phyloP scores from a whole-genome alignment of 1,139 yeast genomes.

The Geotrichum citri-aurantii region DNA sequence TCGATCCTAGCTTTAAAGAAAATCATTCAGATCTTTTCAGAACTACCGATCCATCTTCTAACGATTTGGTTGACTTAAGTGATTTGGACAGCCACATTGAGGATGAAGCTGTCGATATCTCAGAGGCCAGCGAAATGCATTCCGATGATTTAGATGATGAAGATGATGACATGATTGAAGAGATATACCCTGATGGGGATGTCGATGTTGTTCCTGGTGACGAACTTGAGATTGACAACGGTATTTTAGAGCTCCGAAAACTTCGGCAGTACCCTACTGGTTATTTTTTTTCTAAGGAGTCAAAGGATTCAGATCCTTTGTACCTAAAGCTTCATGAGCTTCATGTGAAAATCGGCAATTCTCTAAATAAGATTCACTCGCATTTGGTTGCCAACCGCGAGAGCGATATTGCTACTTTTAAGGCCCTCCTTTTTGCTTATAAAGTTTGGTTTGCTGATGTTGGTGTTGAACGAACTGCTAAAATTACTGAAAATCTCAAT shows the following conservation, averaged over 20 bases:
- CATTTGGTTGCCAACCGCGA: conserved; percentile 48
- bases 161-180: conserved; percentile 26
- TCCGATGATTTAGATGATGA: conserved; percentile 12
- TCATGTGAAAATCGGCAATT: conserved; percentile 58
- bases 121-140: conserved; percentile 13
- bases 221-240: conserved; percentile 36
- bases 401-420: conserved; percentile 66
- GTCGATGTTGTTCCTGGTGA: conserved; percentile 24
- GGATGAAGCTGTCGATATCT: conserved; percentile 15
- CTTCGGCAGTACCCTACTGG: conserved; percentile 39
- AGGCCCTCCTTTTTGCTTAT: conserved; percentile 58
- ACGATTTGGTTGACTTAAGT: conserved; percentile 12
- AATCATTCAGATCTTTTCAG: conserved; percentile 23
- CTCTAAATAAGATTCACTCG: conserved; percentile 55
- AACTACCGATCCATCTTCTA: conserved; percentile 26
- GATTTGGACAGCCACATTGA: conserved; percentile 15
- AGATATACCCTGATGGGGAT: conserved; percentile 38
- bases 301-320: conserved; percentile 38
- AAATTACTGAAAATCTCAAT: conserved; percentile 45
- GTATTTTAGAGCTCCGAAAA: conserved; percentile 30
- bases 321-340: conserved; percentile 59
- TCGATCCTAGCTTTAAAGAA: conserved; percentile 55
- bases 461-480: conserved; percentile 66
- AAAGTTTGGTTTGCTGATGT: conserved; percentile 83
- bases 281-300: conserved; percentile 49